phyloP scores from a whole-genome alignment of 805 yeast genomes.

The baker's yeast (Saccharomyces cerevisiae) region DNA sequence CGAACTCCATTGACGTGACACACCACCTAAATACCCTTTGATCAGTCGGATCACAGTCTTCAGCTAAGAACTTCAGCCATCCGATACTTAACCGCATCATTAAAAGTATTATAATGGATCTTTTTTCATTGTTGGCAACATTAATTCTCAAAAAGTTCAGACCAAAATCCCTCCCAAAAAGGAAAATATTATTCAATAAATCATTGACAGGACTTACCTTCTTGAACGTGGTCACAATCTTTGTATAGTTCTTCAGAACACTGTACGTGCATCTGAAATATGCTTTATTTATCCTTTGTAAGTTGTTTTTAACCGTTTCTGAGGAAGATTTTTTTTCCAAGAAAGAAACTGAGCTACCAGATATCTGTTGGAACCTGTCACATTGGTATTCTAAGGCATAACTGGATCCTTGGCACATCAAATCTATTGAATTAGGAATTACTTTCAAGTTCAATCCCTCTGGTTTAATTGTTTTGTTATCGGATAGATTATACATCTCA shows the following conservation, averaged over 20 bases:
- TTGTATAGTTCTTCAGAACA: conserved; percentile 52
- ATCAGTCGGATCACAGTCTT: conserved; percentile 93
- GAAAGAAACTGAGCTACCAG: conserved; percentile 46
- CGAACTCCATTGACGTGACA: conserved; percentile 89
- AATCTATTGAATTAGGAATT: conserved; percentile 12
- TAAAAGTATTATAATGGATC: conserved; percentile 61
- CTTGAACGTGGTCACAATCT: conserved; percentile 47
- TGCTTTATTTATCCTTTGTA: conserved; percentile 54
- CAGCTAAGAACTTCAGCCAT: conserved; percentile 92
- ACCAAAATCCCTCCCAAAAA: conserved; percentile 76
- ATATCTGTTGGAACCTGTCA: conserved; percentile 48
- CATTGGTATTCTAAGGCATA: conserved; percentile 47
- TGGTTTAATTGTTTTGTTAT: conserved; percentile 28
- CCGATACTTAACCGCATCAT: conserved; percentile 71
- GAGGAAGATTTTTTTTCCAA: conserved; percentile 64
- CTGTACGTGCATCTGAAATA: conserved; percentile 61
- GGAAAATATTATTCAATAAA: conserved; percentile 61
- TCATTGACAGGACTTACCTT: conserved; percentile 63
- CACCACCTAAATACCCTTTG: conserved; percentile 92
- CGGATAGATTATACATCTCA: conserved; percentile 47
- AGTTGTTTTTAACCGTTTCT: conserved; percentile 63
- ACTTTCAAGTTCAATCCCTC: conserved; percentile 19
- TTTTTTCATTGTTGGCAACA: conserved; percentile 46
- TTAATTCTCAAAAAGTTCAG: conserved; percentile 58
- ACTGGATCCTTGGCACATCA: conserved; percentile 50